Evolutionary conservation across 345 rosid genomes (phyloP).

Genomic region (Bruguiera sexangula): DNA sequence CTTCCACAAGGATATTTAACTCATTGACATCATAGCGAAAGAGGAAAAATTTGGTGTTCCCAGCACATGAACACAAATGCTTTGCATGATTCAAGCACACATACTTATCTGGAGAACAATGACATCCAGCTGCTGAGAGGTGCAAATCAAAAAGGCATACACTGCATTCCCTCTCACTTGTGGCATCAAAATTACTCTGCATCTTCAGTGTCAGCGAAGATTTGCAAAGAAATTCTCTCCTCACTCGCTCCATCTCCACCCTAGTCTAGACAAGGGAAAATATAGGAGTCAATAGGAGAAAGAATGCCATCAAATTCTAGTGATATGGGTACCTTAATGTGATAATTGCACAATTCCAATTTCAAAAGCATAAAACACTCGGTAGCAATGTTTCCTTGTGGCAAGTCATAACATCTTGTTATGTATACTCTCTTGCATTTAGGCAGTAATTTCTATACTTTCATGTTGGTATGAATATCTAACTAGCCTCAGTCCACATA

Average conservation of each 20-base stretch:
- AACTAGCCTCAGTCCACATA: too few relatives aligned
- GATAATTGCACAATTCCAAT: conserved; percentile 3
- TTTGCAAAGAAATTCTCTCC: conserved; percentile 62
- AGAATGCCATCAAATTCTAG: not conserved
- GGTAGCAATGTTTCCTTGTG: too few relatives aligned
- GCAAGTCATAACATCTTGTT: too few relatives aligned
- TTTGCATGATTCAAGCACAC: conserved; percentile 86
- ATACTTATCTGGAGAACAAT: conserved; percentile 83
- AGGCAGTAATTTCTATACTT: not conserved
- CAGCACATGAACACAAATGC: conserved; percentile 75
- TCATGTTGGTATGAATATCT: too few relatives aligned
- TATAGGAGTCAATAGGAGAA: conserved; percentile 17
- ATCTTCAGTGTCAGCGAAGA: conserved; percentile 69
- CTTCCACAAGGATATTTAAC: conserved; percentile 84
- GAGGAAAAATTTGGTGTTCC: conserved; percentile 66
- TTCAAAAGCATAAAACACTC: not conserved
- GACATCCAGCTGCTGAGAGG: conserved; percentile 93
- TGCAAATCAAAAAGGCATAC: conserved; percentile 92
- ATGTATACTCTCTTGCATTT: not conserved
- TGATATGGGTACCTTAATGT: not conserved
- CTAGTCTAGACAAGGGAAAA: conserved; percentile 49
- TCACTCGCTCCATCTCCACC: conserved; percentile 64
- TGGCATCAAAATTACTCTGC: conserved; percentile 84
- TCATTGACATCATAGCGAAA: conserved; percentile 83
- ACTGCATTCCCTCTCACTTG: conserved; percentile 87